These are phyloP conservation scores for Corchorus capsularis DNA, from an alignment of 345 rosid genomes.

Conservation along the genomic window DNA sequence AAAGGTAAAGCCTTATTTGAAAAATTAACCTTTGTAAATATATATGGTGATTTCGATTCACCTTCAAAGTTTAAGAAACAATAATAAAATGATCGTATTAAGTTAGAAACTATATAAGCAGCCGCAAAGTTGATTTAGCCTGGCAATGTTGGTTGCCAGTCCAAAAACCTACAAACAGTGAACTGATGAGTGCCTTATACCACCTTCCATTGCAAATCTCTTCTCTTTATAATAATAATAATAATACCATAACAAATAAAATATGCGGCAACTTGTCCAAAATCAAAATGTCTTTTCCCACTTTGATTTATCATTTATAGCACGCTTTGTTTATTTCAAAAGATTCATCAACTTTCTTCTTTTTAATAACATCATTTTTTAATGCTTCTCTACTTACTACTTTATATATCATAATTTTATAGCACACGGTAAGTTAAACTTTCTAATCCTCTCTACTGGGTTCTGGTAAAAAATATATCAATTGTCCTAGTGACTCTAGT, in stretches of 20 bases:
- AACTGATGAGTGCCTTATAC: neutral
- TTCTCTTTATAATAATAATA: too few relatives aligned
- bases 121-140: conserved; percentile 10
- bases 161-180: neutral
- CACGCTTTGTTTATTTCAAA: neutral
- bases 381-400: too few relatives aligned
- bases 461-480: too few relatives aligned
- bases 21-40: too few relatives aligned
- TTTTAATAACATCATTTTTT: neutral
- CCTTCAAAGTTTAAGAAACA: neutral
- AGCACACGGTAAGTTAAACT: too few relatives aligned
- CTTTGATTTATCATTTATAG: neutral
- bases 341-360: neutral
- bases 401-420: too few relatives aligned
- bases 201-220: neutral
- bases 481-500: too few relatives aligned
- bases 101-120: neutral
- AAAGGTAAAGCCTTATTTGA: too few relatives aligned
- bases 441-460: too few relatives aligned
- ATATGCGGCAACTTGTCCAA: neutral
- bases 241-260: neutral
- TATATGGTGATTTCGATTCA: too few relatives aligned
- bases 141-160: neutral
- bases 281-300: neutral
- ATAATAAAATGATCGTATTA: too few relatives aligned